Percentiles rank a stretch among this genome's conserved stretches.
These are phyloP conservation scores for Vitis riparia DNA, from an alignment of 164 flowering plant species.

Conservation along the genomic window DNA sequence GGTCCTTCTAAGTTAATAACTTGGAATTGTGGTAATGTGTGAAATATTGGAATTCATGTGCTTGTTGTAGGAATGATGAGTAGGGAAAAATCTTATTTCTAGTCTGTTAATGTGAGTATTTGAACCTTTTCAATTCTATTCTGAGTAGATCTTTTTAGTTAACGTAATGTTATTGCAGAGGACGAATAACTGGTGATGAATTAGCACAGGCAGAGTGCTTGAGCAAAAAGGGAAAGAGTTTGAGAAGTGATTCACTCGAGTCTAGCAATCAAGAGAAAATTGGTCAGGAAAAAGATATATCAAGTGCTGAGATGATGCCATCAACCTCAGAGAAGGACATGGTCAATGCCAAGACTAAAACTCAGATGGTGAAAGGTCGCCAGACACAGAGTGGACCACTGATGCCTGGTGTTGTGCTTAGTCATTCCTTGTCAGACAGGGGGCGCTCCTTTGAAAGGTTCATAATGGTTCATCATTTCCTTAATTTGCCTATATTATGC, in stretches of 20 bases:
- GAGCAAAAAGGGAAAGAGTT: conserved; percentile 28
- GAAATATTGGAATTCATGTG: too few relatives aligned
- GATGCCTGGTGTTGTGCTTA: conserved; percentile 52
- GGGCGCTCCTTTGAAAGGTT: conserved; percentile 66
- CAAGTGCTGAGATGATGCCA: conserved; percentile 37
- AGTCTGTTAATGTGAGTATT: too few relatives aligned
- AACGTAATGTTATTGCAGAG: conserved; percentile 26
- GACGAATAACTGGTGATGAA: conserved; percentile 25
- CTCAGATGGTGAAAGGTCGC: conserved; percentile 42
- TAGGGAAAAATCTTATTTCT: too few relatives aligned
- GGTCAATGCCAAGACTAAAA: conserved; percentile 38
- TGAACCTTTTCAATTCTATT: background rate
- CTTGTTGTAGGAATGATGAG: too few relatives aligned
- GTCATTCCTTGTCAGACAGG: conserved; percentile 61
- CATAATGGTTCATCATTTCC: conserved; percentile 2
- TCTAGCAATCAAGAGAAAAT: conserved; percentile 29
- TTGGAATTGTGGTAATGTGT: too few relatives aligned
- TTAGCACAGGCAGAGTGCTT: conserved; percentile 27
- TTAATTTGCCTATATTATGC: background rate
- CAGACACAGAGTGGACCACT: conserved; percentile 90
- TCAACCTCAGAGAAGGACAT: conserved; percentile 44
- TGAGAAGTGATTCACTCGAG: conserved; percentile 32
- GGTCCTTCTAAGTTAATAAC: too few relatives aligned
- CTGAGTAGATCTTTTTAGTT: background rate
- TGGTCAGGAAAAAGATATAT: conserved; percentile 38